These are phyloP conservation scores for Bertia moriformis DNA, from an alignment of 2,329 filamentous ascomycete genomes.

Conservation along the genomic window DNA sequence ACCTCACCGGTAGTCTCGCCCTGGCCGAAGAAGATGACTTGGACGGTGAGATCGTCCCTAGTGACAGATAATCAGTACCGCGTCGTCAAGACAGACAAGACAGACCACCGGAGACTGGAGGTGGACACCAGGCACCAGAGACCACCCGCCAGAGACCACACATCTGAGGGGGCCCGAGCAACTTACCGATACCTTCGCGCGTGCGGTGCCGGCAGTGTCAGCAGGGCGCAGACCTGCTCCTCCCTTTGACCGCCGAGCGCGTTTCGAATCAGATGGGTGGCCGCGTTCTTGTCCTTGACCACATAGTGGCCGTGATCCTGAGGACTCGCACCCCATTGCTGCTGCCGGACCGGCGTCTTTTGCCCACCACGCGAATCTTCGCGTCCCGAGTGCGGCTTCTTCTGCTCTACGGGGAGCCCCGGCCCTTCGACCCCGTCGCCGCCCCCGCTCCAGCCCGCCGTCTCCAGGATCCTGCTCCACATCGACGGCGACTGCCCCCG, in stretches of 20 bases:
- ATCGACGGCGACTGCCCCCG: slow-evolving; percentile 52
- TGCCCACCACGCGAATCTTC: slow-evolving; percentile 52
- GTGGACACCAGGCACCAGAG: background rate
- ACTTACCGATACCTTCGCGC: slow-evolving; percentile 75
- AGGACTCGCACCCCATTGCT: slow-evolving; percentile 75
- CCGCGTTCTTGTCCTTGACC: slow-evolving; percentile 87
- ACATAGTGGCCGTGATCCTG: slow-evolving; percentile 70
- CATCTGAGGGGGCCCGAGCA: slow-evolving; percentile 1
- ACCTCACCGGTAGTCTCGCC: slow-evolving; percentile 64
- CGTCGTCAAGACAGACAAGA: background rate
- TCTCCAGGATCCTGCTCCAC: slow-evolving; percentile 59
- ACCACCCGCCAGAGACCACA: background rate
- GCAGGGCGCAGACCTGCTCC: slow-evolving; percentile 81
- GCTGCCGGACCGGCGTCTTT: slow-evolving; percentile 71
- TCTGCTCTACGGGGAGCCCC: slow-evolving; percentile 63
- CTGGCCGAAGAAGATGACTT: slow-evolving; percentile 96
- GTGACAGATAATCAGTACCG: background rate
- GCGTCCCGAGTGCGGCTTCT: slow-evolving; percentile 20
- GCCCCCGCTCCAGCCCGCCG: slow-evolving; percentile 32
- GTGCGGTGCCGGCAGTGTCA: slow-evolving; percentile 83
- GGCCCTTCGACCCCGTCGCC: slow-evolving; percentile 5
- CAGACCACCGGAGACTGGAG: slow-evolving; percentile 2
- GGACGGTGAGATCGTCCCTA: slow-evolving; percentile 88
- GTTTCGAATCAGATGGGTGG: slow-evolving; percentile 88
- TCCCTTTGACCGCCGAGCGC: slow-evolving; percentile 84